These are phyloP conservation scores for Cryptosporidium tyzzeri DNA, from an alignment of 169 alveolate genomes.

Conservation along the genomic window DNA sequence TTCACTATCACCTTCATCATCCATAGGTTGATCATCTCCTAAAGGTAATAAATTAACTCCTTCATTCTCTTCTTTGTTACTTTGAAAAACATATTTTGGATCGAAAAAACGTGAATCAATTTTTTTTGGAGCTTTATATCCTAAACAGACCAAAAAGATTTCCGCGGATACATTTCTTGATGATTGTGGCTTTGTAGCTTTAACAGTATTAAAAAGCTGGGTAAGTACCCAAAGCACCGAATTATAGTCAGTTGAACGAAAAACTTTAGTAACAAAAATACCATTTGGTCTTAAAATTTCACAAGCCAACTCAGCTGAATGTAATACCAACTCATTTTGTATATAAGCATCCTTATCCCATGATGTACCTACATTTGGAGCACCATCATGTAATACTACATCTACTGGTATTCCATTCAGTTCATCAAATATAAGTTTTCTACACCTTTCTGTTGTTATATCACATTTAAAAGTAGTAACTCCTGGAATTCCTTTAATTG, in stretches of 20 bases:
- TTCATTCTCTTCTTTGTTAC: background rate
- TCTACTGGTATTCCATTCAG: conserved; percentile 93
- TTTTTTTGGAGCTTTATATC: conserved; percentile 92
- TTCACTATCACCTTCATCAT: conserved; percentile 45
- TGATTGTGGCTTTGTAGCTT: conserved; percentile 98
- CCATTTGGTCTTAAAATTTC: conserved; percentile 88
- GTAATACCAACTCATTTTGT: conserved; percentile 95
- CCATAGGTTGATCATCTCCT: conserved; percentile 36
- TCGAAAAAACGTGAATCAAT: conserved; percentile 96
- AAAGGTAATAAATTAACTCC: background rate
- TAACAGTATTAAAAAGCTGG: conserved; percentile 95
- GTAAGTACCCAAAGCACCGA: conserved; percentile 96
- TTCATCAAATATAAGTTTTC: conserved; percentile 76
- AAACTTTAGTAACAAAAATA: conserved; percentile 91
- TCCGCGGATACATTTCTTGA: conserved; percentile 98
- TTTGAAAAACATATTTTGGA: conserved; percentile 92
- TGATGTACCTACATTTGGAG: conserved; percentile 99
- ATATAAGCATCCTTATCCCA: conserved; percentile 98
- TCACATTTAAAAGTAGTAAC: conserved; percentile 94
- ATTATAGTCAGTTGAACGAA: conserved; percentile 96
- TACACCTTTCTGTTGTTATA: conserved; percentile 89
- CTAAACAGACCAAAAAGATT: conserved; percentile 95
- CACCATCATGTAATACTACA: conserved; percentile 99
- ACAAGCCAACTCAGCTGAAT: conserved; percentile 93
- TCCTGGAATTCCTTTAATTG: conserved; percentile 97